Evolutionary conservation across 2,329 filamentous ascomycete genomes (phyloP).

Genomic region (Ustulina deusta): DNA sequence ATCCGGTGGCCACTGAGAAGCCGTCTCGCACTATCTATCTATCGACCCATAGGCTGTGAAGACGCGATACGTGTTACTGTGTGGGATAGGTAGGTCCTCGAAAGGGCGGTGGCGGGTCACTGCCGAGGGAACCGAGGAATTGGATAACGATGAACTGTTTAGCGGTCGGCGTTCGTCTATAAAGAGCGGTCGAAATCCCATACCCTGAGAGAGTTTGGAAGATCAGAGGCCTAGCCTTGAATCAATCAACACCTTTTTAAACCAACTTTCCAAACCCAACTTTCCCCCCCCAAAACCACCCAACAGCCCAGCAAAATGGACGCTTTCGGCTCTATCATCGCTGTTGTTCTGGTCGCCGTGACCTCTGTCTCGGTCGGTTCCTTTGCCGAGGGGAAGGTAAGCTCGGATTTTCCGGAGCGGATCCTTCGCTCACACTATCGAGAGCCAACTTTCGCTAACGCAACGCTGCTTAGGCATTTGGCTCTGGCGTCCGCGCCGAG

Average conservation of each 20-base stretch:
- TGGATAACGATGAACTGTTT: conserved; percentile 15
- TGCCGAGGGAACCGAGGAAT: conserved; percentile 11
- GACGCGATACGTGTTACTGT: conserved; percentile 16
- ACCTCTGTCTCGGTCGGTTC: conserved; percentile 37
- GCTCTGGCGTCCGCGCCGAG: conserved; percentile 24
- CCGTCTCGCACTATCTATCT: conserved; percentile 28
- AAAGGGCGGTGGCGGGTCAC: neutral
- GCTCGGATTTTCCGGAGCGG: neutral
- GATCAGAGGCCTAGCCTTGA: conserved; percentile 40
- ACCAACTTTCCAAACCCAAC: conserved; percentile 27
- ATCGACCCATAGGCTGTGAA: conserved; percentile 26
- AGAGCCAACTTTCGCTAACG: conserved; percentile 10
- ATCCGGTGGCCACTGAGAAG: conserved; percentile 13
- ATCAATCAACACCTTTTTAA: conserved; percentile 34
- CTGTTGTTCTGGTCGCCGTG: conserved; percentile 39
- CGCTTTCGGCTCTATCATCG: conserved; percentile 36
- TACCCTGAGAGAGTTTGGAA: conserved; percentile 28
- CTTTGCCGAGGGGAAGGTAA: conserved; percentile 40
- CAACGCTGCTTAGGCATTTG: conserved; percentile 25
- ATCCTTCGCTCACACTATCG: neutral
- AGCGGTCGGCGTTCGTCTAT: conserved; percentile 21
- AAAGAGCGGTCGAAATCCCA: conserved; percentile 38
- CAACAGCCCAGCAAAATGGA: conserved; percentile 39
- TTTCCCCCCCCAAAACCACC: conserved; percentile 7
- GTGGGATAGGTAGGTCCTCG: neutral